Evolutionary conservation across 1,284 basidiomycete genomes (phyloP).

Genomic region (Porogramme epimiltina): DNA sequence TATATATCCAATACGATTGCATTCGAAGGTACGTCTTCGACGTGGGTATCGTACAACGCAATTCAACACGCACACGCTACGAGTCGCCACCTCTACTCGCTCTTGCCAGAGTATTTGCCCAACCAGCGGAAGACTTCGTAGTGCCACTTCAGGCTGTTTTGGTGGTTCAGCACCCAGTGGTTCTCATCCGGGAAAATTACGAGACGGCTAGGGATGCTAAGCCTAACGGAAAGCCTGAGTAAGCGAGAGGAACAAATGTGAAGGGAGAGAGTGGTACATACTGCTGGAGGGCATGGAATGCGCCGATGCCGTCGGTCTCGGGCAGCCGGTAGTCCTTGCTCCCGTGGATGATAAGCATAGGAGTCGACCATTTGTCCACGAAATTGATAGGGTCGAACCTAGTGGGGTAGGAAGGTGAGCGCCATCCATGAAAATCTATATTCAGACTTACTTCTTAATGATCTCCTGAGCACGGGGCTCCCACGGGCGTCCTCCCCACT

Average conservation of each 20-base stretch:
- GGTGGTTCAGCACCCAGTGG: slow-evolving; percentile 84
- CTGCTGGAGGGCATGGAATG: slow-evolving; percentile 82
- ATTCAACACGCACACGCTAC: no score
- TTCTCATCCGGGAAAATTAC: slow-evolving; percentile 94
- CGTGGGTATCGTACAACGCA: background rate
- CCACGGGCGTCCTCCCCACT: slow-evolving; percentile 84
- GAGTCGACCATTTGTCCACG: slow-evolving; percentile 84
- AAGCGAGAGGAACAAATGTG: background rate
- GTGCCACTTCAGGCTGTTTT: slow-evolving; percentile 85
- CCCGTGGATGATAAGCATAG: slow-evolving; percentile 83
- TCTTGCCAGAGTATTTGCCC: slow-evolving; percentile 67
- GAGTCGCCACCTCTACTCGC: slow-evolving; percentile 9
- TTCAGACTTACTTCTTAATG: slow-evolving; percentile 55
- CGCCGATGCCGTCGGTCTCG: slow-evolving; percentile 81
- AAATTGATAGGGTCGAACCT: slow-evolving; percentile 78
- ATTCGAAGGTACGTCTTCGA: background rate
- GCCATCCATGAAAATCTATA: no score
- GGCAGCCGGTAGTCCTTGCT: slow-evolving; percentile 86
- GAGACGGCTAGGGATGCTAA: slow-evolving; percentile 77
- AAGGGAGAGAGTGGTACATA: slow-evolving; percentile 37
- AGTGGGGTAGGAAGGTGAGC: background rate
- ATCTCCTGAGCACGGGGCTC: slow-evolving; percentile 57
- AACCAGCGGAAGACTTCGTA: slow-evolving; percentile 90
- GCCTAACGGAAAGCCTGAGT: no score
- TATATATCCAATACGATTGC: no score